Conservation (phyloP, 768 basidiomycete species). For the Mycena floridula region DNA sequence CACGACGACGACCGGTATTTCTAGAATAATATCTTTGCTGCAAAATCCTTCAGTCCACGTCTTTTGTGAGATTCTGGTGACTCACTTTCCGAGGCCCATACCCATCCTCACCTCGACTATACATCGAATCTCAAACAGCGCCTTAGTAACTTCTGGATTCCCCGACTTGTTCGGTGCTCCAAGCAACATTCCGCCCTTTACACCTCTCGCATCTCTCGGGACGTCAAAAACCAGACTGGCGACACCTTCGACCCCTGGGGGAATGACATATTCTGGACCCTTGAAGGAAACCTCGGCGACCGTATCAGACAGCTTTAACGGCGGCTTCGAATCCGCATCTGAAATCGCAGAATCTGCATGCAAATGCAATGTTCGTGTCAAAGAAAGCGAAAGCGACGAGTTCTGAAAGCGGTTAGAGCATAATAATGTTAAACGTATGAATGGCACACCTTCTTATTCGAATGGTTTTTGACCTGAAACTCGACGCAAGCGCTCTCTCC, state of each 20-base stretch:
- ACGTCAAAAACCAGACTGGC: slow-evolving; percentile 78
- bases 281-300: slow-evolving; percentile 64
- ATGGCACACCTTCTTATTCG: slow-evolving; percentile 59
- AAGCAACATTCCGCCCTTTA: slow-evolving; percentile 55
- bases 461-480: slow-evolving; percentile 78
- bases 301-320: slow-evolving; percentile 61
- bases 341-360: slow-evolving; percentile 32
- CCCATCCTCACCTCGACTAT: slow-evolving; percentile 53
- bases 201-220: slow-evolving; percentile 58
- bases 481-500: slow-evolving; percentile 71
- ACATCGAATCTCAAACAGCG: slow-evolving; percentile 67
- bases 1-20: slow-evolving; percentile 57
- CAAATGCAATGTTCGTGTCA: slow-evolving; percentile 57
- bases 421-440: slow-evolving; percentile 4
- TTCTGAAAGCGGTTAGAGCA: slow-evolving; percentile 39
- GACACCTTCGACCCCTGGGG: slow-evolving; percentile 70
- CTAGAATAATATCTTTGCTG: slow-evolving; percentile 68
- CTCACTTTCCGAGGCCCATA: slow-evolving; percentile 70
- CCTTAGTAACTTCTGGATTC: slow-evolving; percentile 30
- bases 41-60: slow-evolving; percentile 5
- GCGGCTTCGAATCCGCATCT: too few relatives aligned
- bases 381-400: slow-evolving; percentile 52
- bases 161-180: slow-evolving; percentile 35
- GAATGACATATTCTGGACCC: slow-evolving; percentile 69
- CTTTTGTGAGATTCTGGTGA: slow-evolving; percentile 3